A percentile compares a stretch with the other conserved stretches of the same genome.
phyloP scores from a whole-genome alignment of 2,329 filamentous ascomycete species.

The Fusarium sp. region DNA sequence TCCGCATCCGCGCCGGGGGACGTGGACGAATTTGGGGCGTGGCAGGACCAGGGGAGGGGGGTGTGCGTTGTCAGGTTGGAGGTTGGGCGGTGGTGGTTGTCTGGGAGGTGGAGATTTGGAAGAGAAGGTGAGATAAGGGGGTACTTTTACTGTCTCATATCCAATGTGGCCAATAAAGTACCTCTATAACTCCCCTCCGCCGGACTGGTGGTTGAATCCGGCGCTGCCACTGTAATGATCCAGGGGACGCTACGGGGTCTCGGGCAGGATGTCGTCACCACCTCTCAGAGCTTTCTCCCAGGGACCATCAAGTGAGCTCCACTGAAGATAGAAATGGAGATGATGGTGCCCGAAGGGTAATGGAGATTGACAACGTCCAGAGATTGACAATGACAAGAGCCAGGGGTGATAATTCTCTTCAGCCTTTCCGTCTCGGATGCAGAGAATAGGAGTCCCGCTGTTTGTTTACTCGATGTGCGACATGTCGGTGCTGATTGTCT shows the following conservation, averaged over 20 bases:
- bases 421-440: not conserved
- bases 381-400: not conserved
- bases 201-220: slow-evolving; percentile 33
- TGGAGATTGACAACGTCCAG: not conserved
- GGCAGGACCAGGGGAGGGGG: slow-evolving; percentile 41
- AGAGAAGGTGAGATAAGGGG: slow-evolving; percentile 7
- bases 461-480: slow-evolving; percentile 3
- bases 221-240: slow-evolving; percentile 32
- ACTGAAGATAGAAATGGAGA: slow-evolving; percentile 7
- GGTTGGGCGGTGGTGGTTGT: slow-evolving; percentile 38
- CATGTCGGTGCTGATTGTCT: slow-evolving; percentile 9
- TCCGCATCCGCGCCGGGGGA: slow-evolving; percentile 44
- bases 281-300: slow-evolving; percentile 17
- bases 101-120: slow-evolving; percentile 31
- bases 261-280: slow-evolving; percentile 36
- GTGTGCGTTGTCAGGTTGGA: slow-evolving; percentile 35
- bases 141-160: not conserved
- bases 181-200: slow-evolving; percentile 16
- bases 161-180: not conserved
- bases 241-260: slow-evolving; percentile 34
- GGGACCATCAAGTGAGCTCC: slow-evolving; percentile 24
- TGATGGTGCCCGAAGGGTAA: not conserved
- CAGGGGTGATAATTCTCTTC: not conserved
- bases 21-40: slow-evolving; percentile 44
- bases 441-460: not conserved